phyloP scores from a whole-genome alignment of 371 early-diverging fungal species.

The Mortierella polycephala region DNA sequence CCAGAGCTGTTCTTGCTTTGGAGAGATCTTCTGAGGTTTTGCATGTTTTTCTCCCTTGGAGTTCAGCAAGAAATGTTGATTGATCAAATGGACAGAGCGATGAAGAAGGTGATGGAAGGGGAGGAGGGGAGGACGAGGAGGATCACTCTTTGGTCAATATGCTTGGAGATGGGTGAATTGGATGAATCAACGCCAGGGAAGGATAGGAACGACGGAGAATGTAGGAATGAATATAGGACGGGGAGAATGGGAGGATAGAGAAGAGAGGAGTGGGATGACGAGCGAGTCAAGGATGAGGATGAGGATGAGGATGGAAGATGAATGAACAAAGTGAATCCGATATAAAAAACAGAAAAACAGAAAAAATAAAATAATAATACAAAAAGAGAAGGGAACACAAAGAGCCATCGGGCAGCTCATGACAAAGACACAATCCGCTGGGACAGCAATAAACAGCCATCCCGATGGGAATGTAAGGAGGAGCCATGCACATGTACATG shows the following conservation, averaged over 20 bases:
- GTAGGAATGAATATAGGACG: neutral
- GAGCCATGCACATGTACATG: too few species aligned
- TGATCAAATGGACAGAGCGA: neutral
- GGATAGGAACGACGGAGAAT: neutral
- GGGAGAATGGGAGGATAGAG: neutral
- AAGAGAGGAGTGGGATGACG: neutral
- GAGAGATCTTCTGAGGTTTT: conserved; percentile 43
- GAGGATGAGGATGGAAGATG: neutral
- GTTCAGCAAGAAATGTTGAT: neutral
- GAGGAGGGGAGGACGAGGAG: conserved; percentile 2
- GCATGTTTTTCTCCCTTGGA: conserved; percentile 15
- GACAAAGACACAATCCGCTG: too few species aligned
- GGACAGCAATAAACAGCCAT: too few species aligned
- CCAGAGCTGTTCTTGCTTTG: conserved; percentile 35
- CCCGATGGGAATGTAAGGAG: too few species aligned
- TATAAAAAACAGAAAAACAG: neutral
- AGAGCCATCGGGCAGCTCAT: too few species aligned
- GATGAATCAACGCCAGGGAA: too few species aligned
- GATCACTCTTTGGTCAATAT: too few species aligned
- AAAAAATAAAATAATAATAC: neutral
- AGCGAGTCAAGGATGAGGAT: neutral
- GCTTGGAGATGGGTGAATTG: too few species aligned
- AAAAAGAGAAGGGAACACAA: too few species aligned
- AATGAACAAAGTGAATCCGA: neutral
- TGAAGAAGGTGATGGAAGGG: neutral